phyloP scores from a whole-genome alignment of 441 rosid genomes.

The Geranium incanum region DNA sequence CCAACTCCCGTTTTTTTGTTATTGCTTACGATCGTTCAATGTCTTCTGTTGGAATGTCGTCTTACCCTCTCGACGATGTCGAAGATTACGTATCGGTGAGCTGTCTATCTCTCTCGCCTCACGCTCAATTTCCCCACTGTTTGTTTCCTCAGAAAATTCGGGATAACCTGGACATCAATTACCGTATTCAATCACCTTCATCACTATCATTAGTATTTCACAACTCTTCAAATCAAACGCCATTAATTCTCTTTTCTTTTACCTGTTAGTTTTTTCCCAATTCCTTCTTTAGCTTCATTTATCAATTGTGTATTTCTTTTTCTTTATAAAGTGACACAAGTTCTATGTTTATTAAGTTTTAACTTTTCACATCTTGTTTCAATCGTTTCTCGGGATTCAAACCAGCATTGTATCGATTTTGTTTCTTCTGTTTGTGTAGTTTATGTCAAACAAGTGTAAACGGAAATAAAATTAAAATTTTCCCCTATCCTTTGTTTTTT shows the following conservation, averaged over 20 bases:
- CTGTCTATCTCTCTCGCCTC: background rate
- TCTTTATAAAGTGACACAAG: background rate
- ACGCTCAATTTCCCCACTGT: background rate
- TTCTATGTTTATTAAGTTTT: background rate
- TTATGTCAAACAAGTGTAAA: slow-evolving; percentile 17
- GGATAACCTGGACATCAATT: too few species aligned
- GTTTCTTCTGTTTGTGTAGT: slow-evolving; percentile 22
- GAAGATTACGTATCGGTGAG: slow-evolving; percentile 51
- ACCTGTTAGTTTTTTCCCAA: background rate
- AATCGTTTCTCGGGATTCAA: slow-evolving; percentile 19
- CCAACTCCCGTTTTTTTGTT: slow-evolving; percentile 18
- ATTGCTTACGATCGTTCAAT: slow-evolving; percentile 4
- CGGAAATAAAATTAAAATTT: slow-evolving; percentile 19
- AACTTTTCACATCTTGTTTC: background rate
- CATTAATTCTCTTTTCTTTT: background rate
- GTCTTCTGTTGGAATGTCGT: slow-evolving; percentile 27
- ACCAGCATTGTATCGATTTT: slow-evolving; percentile 10
- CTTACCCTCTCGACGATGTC: slow-evolving; percentile 36
- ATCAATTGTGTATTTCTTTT: background rate
- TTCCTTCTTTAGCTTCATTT: too few species aligned
- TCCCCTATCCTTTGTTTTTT: slow-evolving; percentile 17
- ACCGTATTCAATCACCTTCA: background rate
- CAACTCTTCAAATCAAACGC: too few species aligned
- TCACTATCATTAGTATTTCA: too few species aligned
- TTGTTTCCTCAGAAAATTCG: background rate